phyloP scores from a whole-genome alignment of 148 eudicot species.

The Chenopodium berlandieri region DNA sequence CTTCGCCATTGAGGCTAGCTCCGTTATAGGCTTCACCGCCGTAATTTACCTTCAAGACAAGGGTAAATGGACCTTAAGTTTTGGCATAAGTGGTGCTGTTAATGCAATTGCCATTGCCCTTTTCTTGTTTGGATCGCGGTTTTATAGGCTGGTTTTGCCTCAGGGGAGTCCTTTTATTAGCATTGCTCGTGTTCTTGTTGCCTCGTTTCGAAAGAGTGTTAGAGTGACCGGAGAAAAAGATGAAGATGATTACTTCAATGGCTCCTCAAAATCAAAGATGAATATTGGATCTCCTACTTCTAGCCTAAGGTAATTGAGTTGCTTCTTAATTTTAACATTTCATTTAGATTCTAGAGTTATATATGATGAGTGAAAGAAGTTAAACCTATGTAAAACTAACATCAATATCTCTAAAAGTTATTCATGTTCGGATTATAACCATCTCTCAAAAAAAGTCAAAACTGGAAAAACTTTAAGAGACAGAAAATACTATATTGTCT shows the following conservation, averaged over 20 bases:
- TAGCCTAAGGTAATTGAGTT: constrained; percentile 29
- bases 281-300: constrained; percentile 16
- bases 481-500: no score
- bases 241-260: constrained; percentile 21
- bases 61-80: constrained; percentile 44
- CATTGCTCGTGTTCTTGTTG: constrained; percentile 42
- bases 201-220: constrained; percentile 31
- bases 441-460: no score
- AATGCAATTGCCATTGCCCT: constrained; percentile 32
- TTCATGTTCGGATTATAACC: no score
- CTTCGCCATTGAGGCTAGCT: constrained; percentile 25
- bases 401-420: no score
- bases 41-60: constrained; percentile 43
- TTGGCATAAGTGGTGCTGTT: constrained; percentile 28
- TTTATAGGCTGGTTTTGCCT: constrained; percentile 22
- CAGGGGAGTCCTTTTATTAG: constrained; percentile 47
- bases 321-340: background rate
- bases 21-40: constrained; percentile 30
- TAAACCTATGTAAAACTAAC: no score
- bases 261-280: background rate
- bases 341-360: no score
- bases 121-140: constrained; percentile 35
- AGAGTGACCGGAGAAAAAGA: background rate
- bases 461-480: no score
- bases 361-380: no score